Evolutionary conservation across 1,139 yeast genomes (phyloP).

Genomic region (Taphrina flavorubra): DNA sequence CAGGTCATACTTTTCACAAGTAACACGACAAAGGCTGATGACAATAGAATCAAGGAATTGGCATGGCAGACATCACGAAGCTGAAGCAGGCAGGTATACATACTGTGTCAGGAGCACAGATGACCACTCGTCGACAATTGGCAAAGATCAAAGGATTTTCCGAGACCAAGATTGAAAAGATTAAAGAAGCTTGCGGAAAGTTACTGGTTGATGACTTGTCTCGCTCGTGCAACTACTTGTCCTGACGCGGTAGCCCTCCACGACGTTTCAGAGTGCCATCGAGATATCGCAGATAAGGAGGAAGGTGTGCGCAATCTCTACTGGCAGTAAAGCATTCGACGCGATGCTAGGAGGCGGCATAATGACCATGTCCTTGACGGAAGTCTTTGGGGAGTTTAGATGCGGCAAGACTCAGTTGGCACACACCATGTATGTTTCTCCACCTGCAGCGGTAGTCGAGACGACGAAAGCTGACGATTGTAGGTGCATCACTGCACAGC

Average conservation of each 20-base stretch:
- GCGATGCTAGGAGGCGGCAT: constrained; percentile 61
- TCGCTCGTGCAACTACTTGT: neutral
- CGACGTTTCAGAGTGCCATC: constrained; percentile 63
- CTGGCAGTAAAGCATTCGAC: constrained; percentile 64
- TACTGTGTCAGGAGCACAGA: constrained; percentile 58
- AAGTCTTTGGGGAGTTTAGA: constrained; percentile 68
- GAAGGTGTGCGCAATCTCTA: constrained; percentile 58
- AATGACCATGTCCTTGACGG: constrained; percentile 66
- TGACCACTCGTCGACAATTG: constrained; percentile 53
- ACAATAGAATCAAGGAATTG: constrained; percentile 51
- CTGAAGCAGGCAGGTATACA: constrained; percentile 61
- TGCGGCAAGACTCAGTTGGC: constrained; percentile 39
- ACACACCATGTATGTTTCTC: constrained; percentile 9
- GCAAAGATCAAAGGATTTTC: constrained; percentile 63
- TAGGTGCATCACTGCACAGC: constrained; percentile 64
- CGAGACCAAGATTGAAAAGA: constrained; percentile 66
- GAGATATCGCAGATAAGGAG: constrained; percentile 60
- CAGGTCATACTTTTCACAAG: constrained; percentile 52
- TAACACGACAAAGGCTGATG: neutral
- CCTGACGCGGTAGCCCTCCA: constrained; percentile 42
- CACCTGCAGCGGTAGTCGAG: neutral
- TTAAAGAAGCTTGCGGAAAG: constrained; percentile 66
- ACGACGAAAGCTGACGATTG: neutral
- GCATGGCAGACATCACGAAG: constrained; percentile 64
- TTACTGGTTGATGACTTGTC: constrained; percentile 50